phyloP scores from a whole-genome alignment of 2,329 filamentous ascomycete species.

The Neurospora crassa region DNA sequence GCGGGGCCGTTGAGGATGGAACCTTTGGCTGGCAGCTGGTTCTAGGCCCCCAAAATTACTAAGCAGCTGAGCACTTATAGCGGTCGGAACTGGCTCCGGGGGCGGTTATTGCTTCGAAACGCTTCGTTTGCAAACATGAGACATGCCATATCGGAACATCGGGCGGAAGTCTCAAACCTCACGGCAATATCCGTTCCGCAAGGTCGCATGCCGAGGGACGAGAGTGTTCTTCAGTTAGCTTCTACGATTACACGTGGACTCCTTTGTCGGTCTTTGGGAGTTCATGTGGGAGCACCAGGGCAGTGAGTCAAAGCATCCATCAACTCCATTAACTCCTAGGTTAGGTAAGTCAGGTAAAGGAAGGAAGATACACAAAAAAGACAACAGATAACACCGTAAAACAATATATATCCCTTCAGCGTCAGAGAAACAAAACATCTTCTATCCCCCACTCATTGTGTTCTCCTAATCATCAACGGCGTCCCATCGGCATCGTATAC shows the following conservation, averaged over 20 bases:
- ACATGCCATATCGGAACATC: neutral
- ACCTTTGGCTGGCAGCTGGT: neutral
- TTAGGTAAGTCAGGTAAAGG: neutral
- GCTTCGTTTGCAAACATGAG: neutral
- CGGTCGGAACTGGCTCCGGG: neutral
- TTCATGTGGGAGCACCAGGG: neutral
- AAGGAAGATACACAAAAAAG: neutral
- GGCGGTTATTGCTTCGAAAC: neutral
- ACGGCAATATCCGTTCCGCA: neutral
- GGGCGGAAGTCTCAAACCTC: neutral
- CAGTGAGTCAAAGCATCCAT: neutral
- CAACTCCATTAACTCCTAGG: neutral
- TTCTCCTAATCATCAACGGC: neutral
- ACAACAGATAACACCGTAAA: neutral
- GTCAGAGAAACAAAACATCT: neutral
- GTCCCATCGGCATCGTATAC: neutral
- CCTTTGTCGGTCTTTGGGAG: neutral
- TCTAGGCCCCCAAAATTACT: neutral
- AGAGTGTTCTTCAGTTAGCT: neutral
- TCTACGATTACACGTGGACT: neutral
- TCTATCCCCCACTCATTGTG: neutral
- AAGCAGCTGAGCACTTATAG: neutral
- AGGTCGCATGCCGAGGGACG: neutral
- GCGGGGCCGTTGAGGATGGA: neutral
- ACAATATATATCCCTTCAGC: neutral